Conservation (phyloP, 2,329 filamentous ascomycete species). For the Aaosphaeria arxii region DNA sequence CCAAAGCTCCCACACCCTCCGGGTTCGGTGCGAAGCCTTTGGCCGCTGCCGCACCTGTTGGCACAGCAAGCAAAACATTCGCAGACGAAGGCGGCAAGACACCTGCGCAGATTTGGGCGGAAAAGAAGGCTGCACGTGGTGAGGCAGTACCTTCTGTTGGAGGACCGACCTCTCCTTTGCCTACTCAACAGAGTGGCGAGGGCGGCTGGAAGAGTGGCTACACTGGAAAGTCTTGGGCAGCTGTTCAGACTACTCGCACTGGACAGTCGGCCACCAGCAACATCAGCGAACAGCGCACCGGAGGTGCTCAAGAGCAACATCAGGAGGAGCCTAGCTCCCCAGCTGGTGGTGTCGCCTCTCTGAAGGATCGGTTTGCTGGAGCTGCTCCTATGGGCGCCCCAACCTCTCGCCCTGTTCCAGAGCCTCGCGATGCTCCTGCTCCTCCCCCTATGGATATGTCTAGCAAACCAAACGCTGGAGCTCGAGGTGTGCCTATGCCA, state of each 20-base stretch:
- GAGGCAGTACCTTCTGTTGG: conserved; percentile 46
- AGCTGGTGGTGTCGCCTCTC: conserved; percentile 65
- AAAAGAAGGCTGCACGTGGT: conserved; percentile 86
- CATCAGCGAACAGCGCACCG: conserved; percentile 62
- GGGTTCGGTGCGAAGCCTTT: conserved; percentile 62
- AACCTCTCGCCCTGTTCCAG: conserved; percentile 39
- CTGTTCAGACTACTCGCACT: conserved; percentile 72
- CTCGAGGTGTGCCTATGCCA: conserved; percentile 71
- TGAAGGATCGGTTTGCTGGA: conserved; percentile 81
- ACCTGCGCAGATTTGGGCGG: conserved; percentile 93
- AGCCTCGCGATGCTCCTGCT: conserved; percentile 28
- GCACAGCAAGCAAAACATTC: conserved; percentile 85
- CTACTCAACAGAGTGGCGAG: conserved; percentile 68
- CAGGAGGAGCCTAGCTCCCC: conserved; percentile 55
- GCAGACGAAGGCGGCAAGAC: conserved; percentile 95
- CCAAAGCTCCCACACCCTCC: conserved; percentile 80
- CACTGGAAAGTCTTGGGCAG: conserved; percentile 81
- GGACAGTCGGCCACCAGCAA: conserved; percentile 59
- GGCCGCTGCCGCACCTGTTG: conserved; percentile 63
- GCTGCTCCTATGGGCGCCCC: conserved; percentile 58
- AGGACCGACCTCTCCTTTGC: conserved; percentile 24
- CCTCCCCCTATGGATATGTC: conserved; percentile 64
- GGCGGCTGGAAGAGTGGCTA: conserved; percentile 89
- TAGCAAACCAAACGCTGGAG: conserved; percentile 64
- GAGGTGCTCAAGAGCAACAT: conserved; percentile 43